A percentile compares a stretch with the other conserved stretches of the same genome.
These are phyloP conservation scores for Candida yuanshanica DNA, from an alignment of 805 yeast species.

Conservation along the genomic window DNA sequence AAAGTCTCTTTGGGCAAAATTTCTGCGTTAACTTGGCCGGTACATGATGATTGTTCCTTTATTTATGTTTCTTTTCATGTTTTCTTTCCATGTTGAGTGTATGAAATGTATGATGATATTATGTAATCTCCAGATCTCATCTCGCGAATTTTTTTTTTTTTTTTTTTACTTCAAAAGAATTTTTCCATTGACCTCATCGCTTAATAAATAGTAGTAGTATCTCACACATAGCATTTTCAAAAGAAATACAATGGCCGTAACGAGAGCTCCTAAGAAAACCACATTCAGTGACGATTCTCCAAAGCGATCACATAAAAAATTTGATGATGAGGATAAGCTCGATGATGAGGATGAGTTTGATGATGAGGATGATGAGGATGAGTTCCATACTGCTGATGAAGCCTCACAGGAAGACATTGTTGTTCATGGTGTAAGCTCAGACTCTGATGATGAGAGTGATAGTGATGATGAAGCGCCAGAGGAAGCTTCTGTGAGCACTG, in stretches of 20 bases:
- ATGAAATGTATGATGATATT: neutral
- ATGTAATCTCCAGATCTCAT: constrained; percentile 5
- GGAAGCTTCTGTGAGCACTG: constrained; percentile 34
- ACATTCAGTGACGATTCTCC: neutral
- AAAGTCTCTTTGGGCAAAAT: constrained; percentile 11
- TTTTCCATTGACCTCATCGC: neutral
- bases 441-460: constrained; percentile 19
- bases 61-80: neutral
- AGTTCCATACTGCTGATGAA: constrained; percentile 17
- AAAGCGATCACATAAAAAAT: constrained; percentile 11
- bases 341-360: constrained; percentile 15
- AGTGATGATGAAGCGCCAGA: constrained; percentile 45
- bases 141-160: constrained; percentile 1
- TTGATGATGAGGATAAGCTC: constrained; percentile 20
- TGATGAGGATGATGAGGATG: constrained; percentile 17
- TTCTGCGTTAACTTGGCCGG: constrained; percentile 14
- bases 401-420: constrained; percentile 9
- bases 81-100: neutral
- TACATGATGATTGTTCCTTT: neutral
- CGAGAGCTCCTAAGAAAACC: neutral
- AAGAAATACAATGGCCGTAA: neutral
- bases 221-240: neutral
- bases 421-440: constrained; percentile 4
- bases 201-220: neutral
- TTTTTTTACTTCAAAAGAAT: neutral